Percentiles rank a stretch among this genome's conserved stretches.
These are phyloP conservation scores for Cruciata laevipes DNA, from an alignment of 257 asterid genomes.

Conservation along the genomic window DNA sequence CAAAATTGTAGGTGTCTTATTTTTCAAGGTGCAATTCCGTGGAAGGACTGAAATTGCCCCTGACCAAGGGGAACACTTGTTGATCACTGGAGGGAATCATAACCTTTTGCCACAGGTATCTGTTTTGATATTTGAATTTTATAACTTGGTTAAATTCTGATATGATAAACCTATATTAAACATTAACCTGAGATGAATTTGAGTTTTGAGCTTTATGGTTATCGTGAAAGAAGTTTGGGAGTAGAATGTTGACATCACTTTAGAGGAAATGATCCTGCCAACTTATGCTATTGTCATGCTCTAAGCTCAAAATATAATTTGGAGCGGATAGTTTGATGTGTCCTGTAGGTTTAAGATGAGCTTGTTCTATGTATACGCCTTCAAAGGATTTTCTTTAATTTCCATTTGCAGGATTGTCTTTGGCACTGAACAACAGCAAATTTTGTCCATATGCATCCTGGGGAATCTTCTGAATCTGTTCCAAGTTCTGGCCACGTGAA, in stretches of 20 bases:
- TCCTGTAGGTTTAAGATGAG: too few relatives aligned
- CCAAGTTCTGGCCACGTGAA: conserved; percentile 56
- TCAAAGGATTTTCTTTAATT: too few relatives aligned
- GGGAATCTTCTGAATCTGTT: conserved; percentile 56
- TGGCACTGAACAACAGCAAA: neutral
- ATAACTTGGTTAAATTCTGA: neutral
- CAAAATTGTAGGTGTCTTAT: too few relatives aligned
- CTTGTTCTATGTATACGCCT: too few relatives aligned
- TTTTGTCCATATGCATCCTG: conserved; percentile 41
- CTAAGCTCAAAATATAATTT: neutral
- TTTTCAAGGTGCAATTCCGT: conserved; percentile 75
- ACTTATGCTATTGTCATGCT: neutral
- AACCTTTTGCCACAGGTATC: conserved; percentile 79
- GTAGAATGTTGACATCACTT: neutral
- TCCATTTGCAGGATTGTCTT: too few relatives aligned
- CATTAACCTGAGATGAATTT: neutral
- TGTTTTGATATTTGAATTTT: neutral
- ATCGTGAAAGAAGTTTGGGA: neutral
- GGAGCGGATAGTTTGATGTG: neutral
- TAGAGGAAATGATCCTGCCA: neutral
- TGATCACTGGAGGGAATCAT: conserved; percentile 71
- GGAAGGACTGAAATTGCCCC: conserved; percentile 98
- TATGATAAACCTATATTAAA: neutral
- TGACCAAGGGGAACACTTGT: conserved; percentile 92
- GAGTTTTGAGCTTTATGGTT: neutral